These are phyloP conservation scores for Recurvomyces mirabilis DNA, from an alignment of 495 filamentous ascomycete species.

Conservation along the genomic window DNA sequence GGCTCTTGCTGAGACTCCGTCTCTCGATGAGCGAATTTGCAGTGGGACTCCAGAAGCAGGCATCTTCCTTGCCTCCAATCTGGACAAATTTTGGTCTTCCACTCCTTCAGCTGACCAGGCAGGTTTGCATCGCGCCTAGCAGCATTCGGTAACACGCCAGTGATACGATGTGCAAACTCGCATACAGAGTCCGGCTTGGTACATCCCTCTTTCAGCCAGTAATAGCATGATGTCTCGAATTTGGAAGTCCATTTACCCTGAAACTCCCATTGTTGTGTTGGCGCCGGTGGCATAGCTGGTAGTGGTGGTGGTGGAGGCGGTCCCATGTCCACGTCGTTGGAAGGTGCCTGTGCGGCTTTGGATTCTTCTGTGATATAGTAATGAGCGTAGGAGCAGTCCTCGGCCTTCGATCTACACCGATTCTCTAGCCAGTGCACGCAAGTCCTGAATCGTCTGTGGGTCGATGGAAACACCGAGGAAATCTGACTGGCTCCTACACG, in stretches of 20 bases:
- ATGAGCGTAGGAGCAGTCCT: too few species aligned
- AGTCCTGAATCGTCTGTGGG: too few species aligned
- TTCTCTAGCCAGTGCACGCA: not conserved
- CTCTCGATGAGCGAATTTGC: constrained; percentile 6
- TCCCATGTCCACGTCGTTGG: not conserved
- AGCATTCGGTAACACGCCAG: not conserved
- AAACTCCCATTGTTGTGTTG: not conserved
- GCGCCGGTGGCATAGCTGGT: not conserved
- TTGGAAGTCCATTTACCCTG: not conserved
- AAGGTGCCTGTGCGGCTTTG: not conserved
- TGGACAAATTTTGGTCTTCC: constrained; percentile 5
- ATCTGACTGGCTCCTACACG: not conserved
- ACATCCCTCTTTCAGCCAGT: constrained; percentile 2
- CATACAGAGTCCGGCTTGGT: not conserved
- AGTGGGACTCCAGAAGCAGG: not conserved
- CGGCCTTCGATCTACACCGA: not conserved
- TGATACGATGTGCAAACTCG: not conserved
- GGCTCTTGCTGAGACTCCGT: not conserved
- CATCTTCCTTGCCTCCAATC: not conserved
- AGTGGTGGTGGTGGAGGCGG: not conserved
- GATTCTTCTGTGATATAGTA: too few species aligned
- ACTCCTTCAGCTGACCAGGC: not conserved
- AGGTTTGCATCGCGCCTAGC: not conserved
- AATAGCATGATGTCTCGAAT: constrained; percentile 6
- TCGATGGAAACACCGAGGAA: too few species aligned